These are phyloP conservation scores for Hanseniaspora osmophila DNA, from an alignment of 805 yeast species.

Conservation along the genomic window DNA sequence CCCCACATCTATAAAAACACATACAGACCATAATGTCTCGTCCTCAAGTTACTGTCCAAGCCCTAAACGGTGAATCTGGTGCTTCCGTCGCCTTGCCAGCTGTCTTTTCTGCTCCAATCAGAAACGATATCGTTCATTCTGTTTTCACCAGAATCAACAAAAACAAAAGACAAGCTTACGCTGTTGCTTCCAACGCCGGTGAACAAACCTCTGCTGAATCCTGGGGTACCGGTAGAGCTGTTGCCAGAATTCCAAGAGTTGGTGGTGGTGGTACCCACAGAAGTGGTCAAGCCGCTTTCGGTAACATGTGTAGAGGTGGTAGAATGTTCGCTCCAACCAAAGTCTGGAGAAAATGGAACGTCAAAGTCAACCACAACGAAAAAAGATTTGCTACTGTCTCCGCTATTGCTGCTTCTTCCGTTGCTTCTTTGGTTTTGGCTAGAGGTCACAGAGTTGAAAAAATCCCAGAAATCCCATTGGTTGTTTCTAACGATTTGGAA, in stretches of 20 bases:
- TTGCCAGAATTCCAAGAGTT: constrained; percentile 99
- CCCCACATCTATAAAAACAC: constrained; percentile 5
- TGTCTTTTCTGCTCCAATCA: constrained; percentile 98
- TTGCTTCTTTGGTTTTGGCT: constrained; percentile 94
- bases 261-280: constrained; percentile 99
- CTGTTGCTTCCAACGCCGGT: constrained; percentile 98
- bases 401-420: constrained; percentile 98
- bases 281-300: constrained; percentile 99
- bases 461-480: constrained; percentile 96
- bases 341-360: constrained; percentile 99
- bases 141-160: constrained; percentile 97
- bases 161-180: constrained; percentile 99
- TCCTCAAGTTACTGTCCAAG: constrained; percentile 94
- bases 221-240: constrained; percentile 99
- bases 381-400: constrained; percentile 99
- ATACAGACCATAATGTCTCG: constrained; percentile 44
- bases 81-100: constrained; percentile 87
- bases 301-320: constrained; percentile 99
- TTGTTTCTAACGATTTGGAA: constrained; percentile 87
- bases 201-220: constrained; percentile 99
- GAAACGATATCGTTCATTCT: constrained; percentile 98
- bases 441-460: constrained; percentile 99
- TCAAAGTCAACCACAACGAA: constrained; percentile 99
- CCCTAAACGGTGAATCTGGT: constrained; percentile 78
- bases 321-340: constrained; percentile 99